Percentiles rank a stretch among this genome's conserved stretches.
These are phyloP conservation scores for Knufia fluminis DNA, from an alignment of 2,329 filamentous ascomycete species.

Conservation along the genomic window DNA sequence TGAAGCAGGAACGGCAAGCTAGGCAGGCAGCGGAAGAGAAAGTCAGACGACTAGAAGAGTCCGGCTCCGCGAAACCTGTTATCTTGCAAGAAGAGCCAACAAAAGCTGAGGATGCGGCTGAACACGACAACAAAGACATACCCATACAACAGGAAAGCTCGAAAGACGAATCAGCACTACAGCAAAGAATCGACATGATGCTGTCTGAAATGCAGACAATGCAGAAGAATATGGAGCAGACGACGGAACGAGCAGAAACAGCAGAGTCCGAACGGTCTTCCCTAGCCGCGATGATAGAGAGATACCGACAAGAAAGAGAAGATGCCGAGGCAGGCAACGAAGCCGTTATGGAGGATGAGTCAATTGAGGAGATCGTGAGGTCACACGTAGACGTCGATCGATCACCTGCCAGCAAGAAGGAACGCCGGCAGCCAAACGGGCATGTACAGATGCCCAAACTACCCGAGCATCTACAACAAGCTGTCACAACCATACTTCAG, in stretches of 20 bases:
- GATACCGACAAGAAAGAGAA: conserved; percentile 60
- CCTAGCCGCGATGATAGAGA: conserved; percentile 78
- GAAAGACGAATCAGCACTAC: conserved; percentile 38
- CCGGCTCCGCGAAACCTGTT: conserved; percentile 32
- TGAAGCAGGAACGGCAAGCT: conserved; percentile 70
- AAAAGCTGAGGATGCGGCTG: conserved; percentile 15
- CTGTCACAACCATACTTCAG: conserved; percentile 31
- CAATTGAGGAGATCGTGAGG: conserved; percentile 25
- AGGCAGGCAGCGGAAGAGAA: conserved; percentile 77
- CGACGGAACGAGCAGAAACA: conserved; percentile 65
- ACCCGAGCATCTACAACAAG: conserved; percentile 28
- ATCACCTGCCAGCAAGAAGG: conserved; percentile 10
- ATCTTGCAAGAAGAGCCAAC: conserved; percentile 27
- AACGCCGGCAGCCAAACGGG: conserved; percentile 27
- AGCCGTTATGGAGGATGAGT: conserved; percentile 29
- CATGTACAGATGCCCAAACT: conserved; percentile 42
- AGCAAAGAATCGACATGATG: conserved; percentile 67
- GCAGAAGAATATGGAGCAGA: conserved; percentile 68
- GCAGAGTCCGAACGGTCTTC: conserved; percentile 72
- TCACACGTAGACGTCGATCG: conserved; percentile 7
- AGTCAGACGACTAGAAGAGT: conserved; percentile 59
- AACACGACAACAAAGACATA: conserved; percentile 13
- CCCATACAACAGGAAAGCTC: neutral
- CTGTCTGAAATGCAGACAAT: conserved; percentile 71
- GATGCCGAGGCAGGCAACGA: conserved; percentile 39